These are phyloP conservation scores for Taxawa tesnikishii DNA, from an alignment of 2,329 filamentous ascomycete species.

Conservation along the genomic window DNA sequence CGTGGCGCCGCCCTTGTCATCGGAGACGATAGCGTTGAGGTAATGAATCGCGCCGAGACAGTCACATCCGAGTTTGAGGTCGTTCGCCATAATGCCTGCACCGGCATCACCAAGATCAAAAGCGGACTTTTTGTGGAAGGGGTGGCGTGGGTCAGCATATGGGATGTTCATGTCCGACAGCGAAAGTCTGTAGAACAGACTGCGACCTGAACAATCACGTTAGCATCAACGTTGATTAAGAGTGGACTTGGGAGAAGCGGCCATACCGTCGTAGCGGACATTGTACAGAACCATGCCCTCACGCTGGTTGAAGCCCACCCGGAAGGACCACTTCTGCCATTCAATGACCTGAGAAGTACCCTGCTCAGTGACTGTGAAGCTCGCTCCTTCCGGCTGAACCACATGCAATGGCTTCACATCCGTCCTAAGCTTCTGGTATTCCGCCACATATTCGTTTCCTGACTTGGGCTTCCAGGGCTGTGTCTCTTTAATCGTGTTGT, in stretches of 20 bases:
- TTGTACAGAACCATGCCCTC: conserved; percentile 59
- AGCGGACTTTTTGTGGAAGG: conserved; percentile 57
- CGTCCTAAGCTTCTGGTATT: conserved; percentile 46
- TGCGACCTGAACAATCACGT: conserved; percentile 29
- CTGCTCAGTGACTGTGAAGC: conserved; percentile 41
- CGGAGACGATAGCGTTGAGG: conserved; percentile 44
- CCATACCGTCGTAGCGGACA: conserved; percentile 27
- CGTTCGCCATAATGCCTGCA: conserved; percentile 56
- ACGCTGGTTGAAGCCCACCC: conserved; percentile 48
- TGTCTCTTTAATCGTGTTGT: conserved; percentile 43
- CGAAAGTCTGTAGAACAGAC: conserved; percentile 53
- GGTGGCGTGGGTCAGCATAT: conserved; percentile 52
- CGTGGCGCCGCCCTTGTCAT: conserved; percentile 46
- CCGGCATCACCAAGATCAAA: conserved; percentile 58
- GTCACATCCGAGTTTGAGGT: conserved; percentile 57
- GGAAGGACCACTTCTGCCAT: conserved; percentile 57
- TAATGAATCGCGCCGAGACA: conserved; percentile 61
- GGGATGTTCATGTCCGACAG: conserved; percentile 57
- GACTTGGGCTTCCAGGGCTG: conserved; percentile 46
- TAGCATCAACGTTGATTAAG: not conserved
- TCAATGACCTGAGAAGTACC: conserved; percentile 43
- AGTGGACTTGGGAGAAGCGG: conserved; percentile 6
- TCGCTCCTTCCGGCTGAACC: conserved; percentile 52
- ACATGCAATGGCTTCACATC: conserved; percentile 54
- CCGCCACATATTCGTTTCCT: conserved; percentile 54